phyloP scores from a whole-genome alignment of 1,139 yeast species.

The Yueomyces sp. region DNA sequence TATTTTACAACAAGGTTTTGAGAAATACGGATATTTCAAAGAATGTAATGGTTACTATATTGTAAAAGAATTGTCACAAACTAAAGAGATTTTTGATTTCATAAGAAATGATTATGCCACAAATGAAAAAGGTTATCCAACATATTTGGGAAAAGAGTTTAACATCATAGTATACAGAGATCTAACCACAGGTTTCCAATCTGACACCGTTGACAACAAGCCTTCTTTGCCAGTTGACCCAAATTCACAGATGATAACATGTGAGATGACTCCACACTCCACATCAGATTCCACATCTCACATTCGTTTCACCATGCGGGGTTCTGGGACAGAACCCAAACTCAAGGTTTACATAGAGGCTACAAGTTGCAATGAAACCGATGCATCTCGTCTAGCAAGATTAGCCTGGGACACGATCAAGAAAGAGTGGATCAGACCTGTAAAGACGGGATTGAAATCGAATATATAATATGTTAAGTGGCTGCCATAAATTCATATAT shows the following conservation, averaged over 20 bases:
- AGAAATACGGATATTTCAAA: conserved; percentile 64
- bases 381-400: conserved; percentile 41
- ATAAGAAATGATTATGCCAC: conserved; percentile 27
- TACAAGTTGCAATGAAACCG: conserved; percentile 30
- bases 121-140: conserved; percentile 19
- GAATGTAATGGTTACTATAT: conserved; percentile 82
- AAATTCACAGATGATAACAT: conserved; percentile 79
- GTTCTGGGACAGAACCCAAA: conserved; percentile 96
- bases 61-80: conserved; percentile 40
- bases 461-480: conserved; percentile 2
- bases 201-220: conserved; percentile 40
- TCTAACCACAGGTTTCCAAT: conserved; percentile 70
- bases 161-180: conserved; percentile 63
- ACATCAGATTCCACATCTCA: conserved; percentile 15
- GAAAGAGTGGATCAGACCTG: conserved; percentile 50
- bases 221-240: conserved; percentile 65
- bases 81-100: conserved; percentile 39
- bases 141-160: conserved; percentile 29
- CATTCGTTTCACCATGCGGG: conserved; percentile 75
- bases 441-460: conserved; percentile 22
- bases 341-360: conserved; percentile 88
- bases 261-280: conserved; percentile 18
- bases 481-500: too few relatives aligned
- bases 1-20: conserved; percentile 46
- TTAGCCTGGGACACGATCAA: conserved; percentile 57